Evolutionary conservation across 805 yeast genomes (phyloP), one percentile per base, ranked within the genome.

Genomic region (Cyberlindnera euphorbiiphila): DNA sequence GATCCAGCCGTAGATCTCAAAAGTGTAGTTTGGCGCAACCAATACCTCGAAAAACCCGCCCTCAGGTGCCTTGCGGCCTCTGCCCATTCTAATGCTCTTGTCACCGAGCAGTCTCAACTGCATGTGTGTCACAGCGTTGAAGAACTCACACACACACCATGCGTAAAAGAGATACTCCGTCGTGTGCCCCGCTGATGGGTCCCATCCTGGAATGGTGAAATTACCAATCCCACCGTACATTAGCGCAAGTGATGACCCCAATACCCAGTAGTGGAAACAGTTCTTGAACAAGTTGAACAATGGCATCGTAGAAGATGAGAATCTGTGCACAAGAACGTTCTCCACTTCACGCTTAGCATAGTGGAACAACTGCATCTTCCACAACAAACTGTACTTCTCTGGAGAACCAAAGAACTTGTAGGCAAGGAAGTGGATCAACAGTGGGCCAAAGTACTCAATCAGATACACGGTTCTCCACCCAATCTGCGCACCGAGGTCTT

Each of bases 241-340:
- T 46, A 71, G 29, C 49, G 71, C 49, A 64, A 70, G 59, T 10
- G 74, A 57, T 8, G 98, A 97, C 37, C 88, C 82, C 48, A 91
- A 66, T n/a, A 85, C 60, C 97, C 97, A 91, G 65, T 93, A 93
- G 61, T 93, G 97, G 48, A 74, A 68, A 26, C 88, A 81, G 66
- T 93, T 93, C 65, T 89, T 87, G 72, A 91, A 85, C 42, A 93
- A 64, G 62, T 87, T 85, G 59, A 77, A 74, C 29, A 84, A 53
- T 4, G 98, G 98, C 98, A 93, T 93, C 11, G 98, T 93, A 18
- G 86, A 79, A 41, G 78, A 69, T 16, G 96, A 85, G 58, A 93
- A 93, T 44, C 74, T 71, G 64, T 93, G 98, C 35, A 93, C 80
- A 55, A 77, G 80, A 17, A 83, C 47, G 8, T 96, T 87, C 64